Base-by-base conservation (phyloP, 768 basidiomycete genomes). In the Lentinula edodes region DNA sequence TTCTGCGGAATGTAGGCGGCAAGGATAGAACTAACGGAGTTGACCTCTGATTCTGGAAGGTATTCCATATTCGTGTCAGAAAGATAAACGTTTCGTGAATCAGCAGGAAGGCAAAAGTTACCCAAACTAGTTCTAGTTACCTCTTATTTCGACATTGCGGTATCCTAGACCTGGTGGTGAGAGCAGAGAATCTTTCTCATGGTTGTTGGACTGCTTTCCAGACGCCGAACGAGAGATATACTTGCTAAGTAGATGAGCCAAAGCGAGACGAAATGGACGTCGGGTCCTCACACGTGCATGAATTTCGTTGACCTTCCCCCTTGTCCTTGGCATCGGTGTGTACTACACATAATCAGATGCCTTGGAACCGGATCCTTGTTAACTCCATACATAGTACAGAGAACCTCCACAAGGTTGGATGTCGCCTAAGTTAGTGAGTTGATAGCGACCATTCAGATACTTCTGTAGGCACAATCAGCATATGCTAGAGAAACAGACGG, bases 401-500 rank as follows among this genome's bases (percentile, higher is more conserved):
- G 6, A 43, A 43, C 7, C 9, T 1, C 42, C 16, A 43, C 6
- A 43, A 16, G 16, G 16, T 43, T 43, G 42, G 16, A 43, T 43
- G 15, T 43, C 6, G 16, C 42, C 42, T 6, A n/a, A 43, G 6
- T 43, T 15, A 16, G 6, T 43, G 16, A 18, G 42, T 43, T 0
- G 42, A 43, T 41, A 43, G 6, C 42, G 42, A 43, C n/a, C 16
- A 15, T 16, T 43, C 13, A 43, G 42, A n/a, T 43, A 16, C 16
- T 43, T 43, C 42, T 43, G 6, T 43, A 43, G 15, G 42, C 42
- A 43, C 28, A 32, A 52, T 15, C 35, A 52, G 51, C 23, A 13
- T 36, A 16, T 52, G n/a, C 51, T n/a, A 20, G 62, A 58, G 62
- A 59, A 64, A 58, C 45, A 18, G 28, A 34, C 32, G 28, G 32